Conservation (phyloP, 2,329 filamentous ascomycete genomes). For the Colletotrichum coccodes region DNA sequence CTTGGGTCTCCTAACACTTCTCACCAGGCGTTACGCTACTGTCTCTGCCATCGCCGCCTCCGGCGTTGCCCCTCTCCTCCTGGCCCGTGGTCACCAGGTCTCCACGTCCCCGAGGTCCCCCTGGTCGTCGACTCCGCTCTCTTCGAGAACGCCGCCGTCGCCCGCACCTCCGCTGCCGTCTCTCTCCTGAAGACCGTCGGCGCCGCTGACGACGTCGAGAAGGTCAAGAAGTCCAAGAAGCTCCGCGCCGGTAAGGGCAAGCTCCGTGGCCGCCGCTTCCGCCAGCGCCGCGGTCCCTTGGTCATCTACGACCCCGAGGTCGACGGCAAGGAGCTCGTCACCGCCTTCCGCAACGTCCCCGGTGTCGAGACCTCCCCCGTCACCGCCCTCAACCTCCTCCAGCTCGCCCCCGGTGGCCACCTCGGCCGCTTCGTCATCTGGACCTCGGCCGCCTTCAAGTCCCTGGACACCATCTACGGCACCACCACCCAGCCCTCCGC, state of each 20-base stretch:
- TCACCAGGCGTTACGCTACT: conserved; percentile 88
- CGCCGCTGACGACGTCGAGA: conserved; percentile 89
- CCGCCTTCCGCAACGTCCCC: conserved; percentile 98
- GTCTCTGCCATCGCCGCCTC: conserved; percentile 97
- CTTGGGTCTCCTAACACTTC: conserved; percentile 16
- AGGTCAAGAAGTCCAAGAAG: conserved; percentile 97
- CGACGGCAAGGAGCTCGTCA: conserved; percentile 93
- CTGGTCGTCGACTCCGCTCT: conserved; percentile 93
- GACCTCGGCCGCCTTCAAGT: conserved; percentile 96
- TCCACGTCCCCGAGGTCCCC: conserved; percentile 93
- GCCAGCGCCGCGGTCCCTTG: conserved; percentile 96
- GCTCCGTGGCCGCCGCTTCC: conserved; percentile 94
- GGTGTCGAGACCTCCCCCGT: conserved; percentile 97
- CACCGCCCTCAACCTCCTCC: conserved; percentile 95
- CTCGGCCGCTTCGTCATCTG: conserved; percentile 99
- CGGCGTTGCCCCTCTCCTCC: conserved; percentile 91
- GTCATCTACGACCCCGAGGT: conserved; percentile 96
- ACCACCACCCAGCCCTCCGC: conserved; percentile 88
- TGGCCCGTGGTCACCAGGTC: conserved; percentile 97
- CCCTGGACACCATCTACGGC: conserved; percentile 97
- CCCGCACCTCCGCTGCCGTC: conserved; percentile 90
- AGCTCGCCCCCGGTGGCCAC: conserved; percentile 98
- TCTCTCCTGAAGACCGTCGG: conserved; percentile 90
- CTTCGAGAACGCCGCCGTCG: conserved; percentile 81
- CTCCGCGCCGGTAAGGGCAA: conserved; percentile 99